A percentile compares a stretch with the other conserved stretches of the same genome.
Conservation (phyloP, 2,329 filamentous ascomycete genomes). For the Ascochyta fabae region DNA sequence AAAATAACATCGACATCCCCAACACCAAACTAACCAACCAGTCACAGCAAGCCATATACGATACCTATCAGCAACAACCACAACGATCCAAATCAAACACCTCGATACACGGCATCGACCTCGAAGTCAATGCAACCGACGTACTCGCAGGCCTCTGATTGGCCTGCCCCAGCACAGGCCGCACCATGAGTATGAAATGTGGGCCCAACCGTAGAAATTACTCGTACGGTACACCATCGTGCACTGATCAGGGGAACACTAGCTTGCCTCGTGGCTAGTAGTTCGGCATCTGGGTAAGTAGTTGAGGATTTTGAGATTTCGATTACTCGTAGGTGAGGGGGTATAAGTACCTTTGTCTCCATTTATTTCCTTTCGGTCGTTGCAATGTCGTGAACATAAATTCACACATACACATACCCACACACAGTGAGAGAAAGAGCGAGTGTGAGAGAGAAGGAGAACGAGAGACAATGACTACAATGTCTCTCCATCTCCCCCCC, state of each 20-base stretch:
- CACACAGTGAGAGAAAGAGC: too few relatives aligned
- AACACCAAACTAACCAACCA: background rate
- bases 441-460: too few relatives aligned
- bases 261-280: too few relatives aligned
- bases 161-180: background rate
- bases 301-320: too few relatives aligned
- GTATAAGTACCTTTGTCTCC: too few relatives aligned
- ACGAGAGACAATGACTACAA: too few relatives aligned
- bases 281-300: too few relatives aligned
- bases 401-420: too few relatives aligned
- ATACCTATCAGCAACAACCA: background rate
- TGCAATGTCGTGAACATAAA: too few relatives aligned
- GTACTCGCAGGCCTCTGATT: constrained; percentile 6
- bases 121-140: background rate
- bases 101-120: background rate
- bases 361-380: too few relatives aligned
- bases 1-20: background rate
- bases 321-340: too few relatives aligned
- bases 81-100: background rate
- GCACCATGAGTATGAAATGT: constrained; percentile 1
- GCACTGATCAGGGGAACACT: too few relatives aligned
- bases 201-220: background rate
- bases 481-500: constrained; percentile 17
- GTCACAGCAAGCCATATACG: background rate
- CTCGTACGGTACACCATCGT: background rate